Conservation (phyloP, 2,329 filamentous ascomycete genomes). For the Exophiala calicioides region DNA sequence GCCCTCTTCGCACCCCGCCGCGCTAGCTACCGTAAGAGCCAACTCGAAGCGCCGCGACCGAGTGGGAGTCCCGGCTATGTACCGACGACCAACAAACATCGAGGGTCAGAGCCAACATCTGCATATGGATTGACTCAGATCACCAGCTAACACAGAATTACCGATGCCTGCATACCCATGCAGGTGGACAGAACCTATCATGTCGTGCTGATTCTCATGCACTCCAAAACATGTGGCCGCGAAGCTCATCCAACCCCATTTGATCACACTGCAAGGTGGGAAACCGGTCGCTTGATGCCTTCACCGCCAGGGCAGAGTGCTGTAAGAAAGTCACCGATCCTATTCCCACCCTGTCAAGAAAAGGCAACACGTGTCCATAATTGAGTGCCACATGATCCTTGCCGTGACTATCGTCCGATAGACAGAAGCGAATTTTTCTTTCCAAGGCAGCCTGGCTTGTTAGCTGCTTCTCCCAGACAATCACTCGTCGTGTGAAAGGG, state of each 20-base stretch:
- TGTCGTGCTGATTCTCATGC: no score
- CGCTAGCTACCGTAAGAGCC: no score
- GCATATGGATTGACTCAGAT: no score
- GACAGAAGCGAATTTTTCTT: constrained; percentile 77
- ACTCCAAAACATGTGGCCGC: constrained; percentile 13
- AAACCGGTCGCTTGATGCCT: constrained; percentile 12
- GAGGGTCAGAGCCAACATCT: no score
- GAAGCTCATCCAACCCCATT: constrained; percentile 14
- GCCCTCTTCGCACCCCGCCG: no score
- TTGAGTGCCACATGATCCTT: constrained; percentile 84
- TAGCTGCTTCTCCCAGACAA: no score
- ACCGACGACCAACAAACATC: no score
- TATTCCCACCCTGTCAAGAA: constrained; percentile 58
- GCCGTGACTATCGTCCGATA: constrained; percentile 94
- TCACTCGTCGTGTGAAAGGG: constrained; percentile 15
- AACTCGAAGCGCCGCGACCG: no score
- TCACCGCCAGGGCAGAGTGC: not conserved
- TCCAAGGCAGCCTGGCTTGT: constrained; percentile 64
- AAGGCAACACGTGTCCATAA: constrained; percentile 70
- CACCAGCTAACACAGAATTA: no score
- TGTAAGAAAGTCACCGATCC: constrained; percentile 42
- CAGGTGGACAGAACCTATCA: no score
- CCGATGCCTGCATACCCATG: no score
- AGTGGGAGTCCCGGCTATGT: no score
- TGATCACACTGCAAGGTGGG: constrained; percentile 6